Evolutionary conservation across 805 yeast genomes (phyloP).

Genomic region (Ogataea sp.): DNA sequence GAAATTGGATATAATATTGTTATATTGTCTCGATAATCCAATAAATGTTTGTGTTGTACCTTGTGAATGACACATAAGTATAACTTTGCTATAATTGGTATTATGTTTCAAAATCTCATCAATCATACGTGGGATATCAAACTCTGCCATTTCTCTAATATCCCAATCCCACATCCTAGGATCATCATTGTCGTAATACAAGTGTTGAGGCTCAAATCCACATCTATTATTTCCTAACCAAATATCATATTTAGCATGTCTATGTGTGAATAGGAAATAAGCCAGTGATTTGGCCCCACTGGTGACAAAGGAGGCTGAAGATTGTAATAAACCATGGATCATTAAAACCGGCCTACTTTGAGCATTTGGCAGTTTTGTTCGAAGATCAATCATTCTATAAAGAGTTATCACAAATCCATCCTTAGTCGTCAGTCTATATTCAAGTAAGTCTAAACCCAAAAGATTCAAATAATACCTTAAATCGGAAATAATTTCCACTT

Average conservation of each 20-base stretch:
- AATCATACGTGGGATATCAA: constrained; percentile 70
- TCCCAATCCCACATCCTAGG: constrained; percentile 90
- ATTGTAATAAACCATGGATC: constrained; percentile 82
- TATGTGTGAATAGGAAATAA: constrained; percentile 33
- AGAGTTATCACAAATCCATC: constrained; percentile 75
- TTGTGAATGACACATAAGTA: constrained; percentile 81
- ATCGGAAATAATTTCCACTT: constrained; percentile 26
- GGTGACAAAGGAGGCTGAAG: constrained; percentile 78
- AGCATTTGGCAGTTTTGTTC: constrained; percentile 18
- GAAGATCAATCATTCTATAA: constrained; percentile 41
- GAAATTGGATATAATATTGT: constrained; percentile 19
- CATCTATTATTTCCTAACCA: constrained; percentile 92
- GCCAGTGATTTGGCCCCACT: constrained; percentile 79
- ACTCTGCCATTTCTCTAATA: constrained; percentile 69
- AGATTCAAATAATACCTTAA: constrained; percentile 61
- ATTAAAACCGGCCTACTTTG: constrained; percentile 52
- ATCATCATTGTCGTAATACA: constrained; percentile 31
- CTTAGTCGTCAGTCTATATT: constrained; percentile 53
- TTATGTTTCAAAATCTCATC: constrained; percentile 43
- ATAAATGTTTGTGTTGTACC: constrained; percentile 85
- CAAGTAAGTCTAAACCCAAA: constrained; percentile 51
- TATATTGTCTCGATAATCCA: constrained; percentile 47
- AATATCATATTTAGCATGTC: constrained; percentile 58
- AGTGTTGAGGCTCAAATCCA: constrained; percentile 71
- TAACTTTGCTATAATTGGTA: constrained; percentile 33